Evolutionary conservation across 2,329 filamentous ascomycete species (phyloP).

Genomic region (Byssochlamys sp.): DNA sequence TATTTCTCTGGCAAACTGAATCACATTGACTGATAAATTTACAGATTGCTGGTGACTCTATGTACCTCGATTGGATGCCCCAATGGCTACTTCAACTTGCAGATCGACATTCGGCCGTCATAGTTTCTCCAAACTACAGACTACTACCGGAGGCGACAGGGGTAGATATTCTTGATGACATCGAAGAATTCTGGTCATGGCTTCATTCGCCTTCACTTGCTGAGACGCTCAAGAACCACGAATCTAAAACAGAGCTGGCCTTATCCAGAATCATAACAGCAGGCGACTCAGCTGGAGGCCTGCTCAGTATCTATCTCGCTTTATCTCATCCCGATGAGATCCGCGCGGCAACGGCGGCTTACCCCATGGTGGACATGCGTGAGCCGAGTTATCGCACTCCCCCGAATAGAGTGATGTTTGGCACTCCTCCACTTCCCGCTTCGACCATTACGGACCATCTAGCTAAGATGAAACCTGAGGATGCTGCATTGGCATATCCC

Average conservation of each 20-base stretch:
- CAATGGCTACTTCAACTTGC: conserved; percentile 29
- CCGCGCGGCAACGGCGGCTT: conserved; percentile 20
- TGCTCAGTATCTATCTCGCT: conserved; percentile 18
- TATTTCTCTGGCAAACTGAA: not conserved
- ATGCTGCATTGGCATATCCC: conserved; percentile 8
- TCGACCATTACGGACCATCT: conserved; percentile 8
- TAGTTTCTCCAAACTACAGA: conserved; percentile 40
- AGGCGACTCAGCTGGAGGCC: conserved; percentile 24
- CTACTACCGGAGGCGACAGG: conserved; percentile 39
- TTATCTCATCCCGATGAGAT: conserved; percentile 20
- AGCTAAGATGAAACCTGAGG: conserved; percentile 4
- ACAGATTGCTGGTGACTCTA: conserved; percentile 4
- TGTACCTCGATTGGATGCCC: conserved; percentile 14
- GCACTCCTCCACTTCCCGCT: conserved; percentile 6
- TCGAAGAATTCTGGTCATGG: conserved; percentile 41
- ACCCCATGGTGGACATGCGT: conserved; percentile 22
- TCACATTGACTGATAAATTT: not conserved
- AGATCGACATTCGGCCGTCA: conserved; percentile 29
- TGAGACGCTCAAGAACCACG: conserved; percentile 7
- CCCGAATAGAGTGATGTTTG: conserved; percentile 7
- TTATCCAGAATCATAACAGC: conserved; percentile 16
- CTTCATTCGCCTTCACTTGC: conserved; percentile 11
- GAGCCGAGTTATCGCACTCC: conserved; percentile 10
- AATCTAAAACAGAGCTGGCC: conserved; percentile 12
- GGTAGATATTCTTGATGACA: conserved; percentile 37